Evolutionary conservation across 148 eudicot genomes (phyloP), one percentile per base, ranked within the genome.

Genomic region (Rheum nobile): DNA sequence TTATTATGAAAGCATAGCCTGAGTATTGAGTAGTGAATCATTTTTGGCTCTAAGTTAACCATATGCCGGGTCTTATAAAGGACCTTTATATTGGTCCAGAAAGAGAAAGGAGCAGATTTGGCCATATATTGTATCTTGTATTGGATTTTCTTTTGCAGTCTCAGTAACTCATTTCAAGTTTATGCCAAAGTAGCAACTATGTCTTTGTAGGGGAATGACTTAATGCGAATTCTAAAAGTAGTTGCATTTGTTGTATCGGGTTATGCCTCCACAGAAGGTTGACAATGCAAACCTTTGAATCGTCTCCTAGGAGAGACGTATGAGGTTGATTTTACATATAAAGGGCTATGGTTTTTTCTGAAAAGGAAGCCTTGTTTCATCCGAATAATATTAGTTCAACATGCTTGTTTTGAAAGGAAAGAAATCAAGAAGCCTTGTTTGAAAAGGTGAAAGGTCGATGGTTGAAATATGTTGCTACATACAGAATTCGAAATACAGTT

Each of bases 221-320:
- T 95, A 78, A 85, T 87, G 77, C 86, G 99, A 81, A n/a, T 86
- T 44, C 80, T 90, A 52, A 81, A 92, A 81, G 97, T 95, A 83
- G 99, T 96, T 79, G 94, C 99, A 72, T 95, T 95, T 84, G 97
- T 97, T 68, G 91, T 87, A 68, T 95, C 99, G 71, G 96, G 96
- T 69, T 95, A 95, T 83, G 96, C 99, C 70, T 90, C 96, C 16
- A 82, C 90, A 37, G 97, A 92, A 78, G 99, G 97, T 35, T 86
- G 99, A 70, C 86, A 83, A 21, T 90, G 97, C 80, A 95, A 95
- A 81, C 99, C 99, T 63, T 95, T 95, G 79, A 95, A 95, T 88
- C 99, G 97, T 76, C 79, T 95, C 81, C 80, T 95, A 67, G 99
- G 99, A 71, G 99, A 95, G 81, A 92, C 99, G 48, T 95, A 90